phyloP scores from a whole-genome alignment of 768 basidiomycete genomes.

The Sutorius australiensis region DNA sequence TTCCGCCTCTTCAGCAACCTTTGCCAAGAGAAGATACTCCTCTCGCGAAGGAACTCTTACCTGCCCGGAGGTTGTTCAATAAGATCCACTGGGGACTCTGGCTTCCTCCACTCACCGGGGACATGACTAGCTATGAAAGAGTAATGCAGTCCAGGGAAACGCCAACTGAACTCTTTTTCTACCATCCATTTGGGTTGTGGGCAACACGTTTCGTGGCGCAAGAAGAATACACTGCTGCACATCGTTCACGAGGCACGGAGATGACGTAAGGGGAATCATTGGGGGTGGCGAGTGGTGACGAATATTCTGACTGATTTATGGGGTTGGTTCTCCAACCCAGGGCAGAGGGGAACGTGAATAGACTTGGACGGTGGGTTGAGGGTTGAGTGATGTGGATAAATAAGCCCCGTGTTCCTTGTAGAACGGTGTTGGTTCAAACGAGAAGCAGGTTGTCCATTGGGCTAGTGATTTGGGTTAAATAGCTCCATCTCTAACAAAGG shows the following conservation, averaged over 20 bases:
- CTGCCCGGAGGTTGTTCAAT: conserved; percentile 13
- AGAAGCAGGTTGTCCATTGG: neutral
- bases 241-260: conserved; percentile 14
- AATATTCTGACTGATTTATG: conserved; percentile 3
- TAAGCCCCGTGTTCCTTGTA: conserved; percentile 10
- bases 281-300: conserved; percentile 2
- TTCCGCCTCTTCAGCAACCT: conserved; percentile 84
- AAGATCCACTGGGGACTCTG: neutral
- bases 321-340: conserved; percentile 21
- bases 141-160: conserved; percentile 3
- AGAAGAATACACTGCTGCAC: conserved; percentile 8
- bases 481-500: neutral
- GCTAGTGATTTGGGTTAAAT: neutral
- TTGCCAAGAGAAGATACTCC: conserved; percentile 61
- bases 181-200: conserved; percentile 28
- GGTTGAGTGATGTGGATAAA: conserved; percentile 18
- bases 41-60: conserved; percentile 33
- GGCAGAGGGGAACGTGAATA: conserved; percentile 26
- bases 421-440: neutral
- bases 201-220: conserved; percentile 22
- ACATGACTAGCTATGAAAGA: conserved; percentile 19
- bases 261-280: conserved; percentile 5
- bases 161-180: conserved; percentile 27
- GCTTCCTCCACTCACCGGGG: conserved; percentile 25
- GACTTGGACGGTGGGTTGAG: conserved; percentile 23